phyloP scores from a whole-genome alignment of 306 rosid genomes.

The Prunus mira region DNA sequence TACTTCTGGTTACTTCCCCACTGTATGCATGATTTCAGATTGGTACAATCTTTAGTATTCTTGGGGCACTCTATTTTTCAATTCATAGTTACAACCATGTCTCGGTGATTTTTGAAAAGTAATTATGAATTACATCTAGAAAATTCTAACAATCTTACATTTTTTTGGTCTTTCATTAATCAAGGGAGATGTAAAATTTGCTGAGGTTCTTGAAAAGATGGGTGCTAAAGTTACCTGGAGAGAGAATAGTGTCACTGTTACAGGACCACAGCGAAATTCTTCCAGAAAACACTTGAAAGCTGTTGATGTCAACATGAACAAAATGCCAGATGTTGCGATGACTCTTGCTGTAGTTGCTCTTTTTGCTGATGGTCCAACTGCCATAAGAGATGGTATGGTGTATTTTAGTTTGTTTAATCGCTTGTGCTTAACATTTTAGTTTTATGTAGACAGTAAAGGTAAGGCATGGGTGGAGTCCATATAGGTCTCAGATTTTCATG shows the following conservation, averaged over 20 bases:
- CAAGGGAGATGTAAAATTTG: constrained; percentile 96
- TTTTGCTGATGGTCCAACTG: constrained; percentile 81
- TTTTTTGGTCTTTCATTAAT: constrained; percentile 12
- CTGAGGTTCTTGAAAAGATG: constrained; percentile 97
- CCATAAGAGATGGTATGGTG: constrained; percentile 87
- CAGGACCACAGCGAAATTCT: constrained; percentile 74
- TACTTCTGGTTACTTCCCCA: neutral
- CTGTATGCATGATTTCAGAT: neutral
- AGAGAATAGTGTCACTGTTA: constrained; percentile 83
- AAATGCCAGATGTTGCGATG: constrained; percentile 99
- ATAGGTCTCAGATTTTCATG: neutral
- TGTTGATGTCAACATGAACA: constrained; percentile 95
- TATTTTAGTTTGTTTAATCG: neutral
- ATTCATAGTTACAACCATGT: neutral
- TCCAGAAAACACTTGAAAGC: constrained; percentile 63
- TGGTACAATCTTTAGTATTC: no score
- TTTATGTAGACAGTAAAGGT: constrained; percentile 1
- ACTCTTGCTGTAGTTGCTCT: constrained; percentile 98
- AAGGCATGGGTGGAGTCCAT: neutral
- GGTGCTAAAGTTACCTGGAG: constrained; percentile 97
- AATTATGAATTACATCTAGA: neutral
- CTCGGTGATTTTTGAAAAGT: neutral
- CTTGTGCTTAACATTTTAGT: neutral
- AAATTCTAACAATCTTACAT: constrained; percentile 2
- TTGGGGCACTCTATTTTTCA: neutral